Conservation (phyloP, 1,284 basidiomycete species). For the Mrakiaceae sp. region DNA sequence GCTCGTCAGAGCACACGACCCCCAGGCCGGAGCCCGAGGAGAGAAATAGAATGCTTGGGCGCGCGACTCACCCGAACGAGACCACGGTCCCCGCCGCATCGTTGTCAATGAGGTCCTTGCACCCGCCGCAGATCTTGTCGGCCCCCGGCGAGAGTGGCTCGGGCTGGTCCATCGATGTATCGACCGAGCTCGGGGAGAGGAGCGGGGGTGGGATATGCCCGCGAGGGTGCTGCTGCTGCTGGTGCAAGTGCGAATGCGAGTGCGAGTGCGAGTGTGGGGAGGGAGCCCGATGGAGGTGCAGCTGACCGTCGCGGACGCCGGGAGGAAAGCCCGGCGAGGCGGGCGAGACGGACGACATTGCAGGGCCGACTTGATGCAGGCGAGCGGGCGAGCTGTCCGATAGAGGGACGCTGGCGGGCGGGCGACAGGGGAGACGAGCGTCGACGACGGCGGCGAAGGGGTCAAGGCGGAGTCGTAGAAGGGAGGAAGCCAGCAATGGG, state of each 20-base stretch:
- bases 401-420: too few relatives aligned
- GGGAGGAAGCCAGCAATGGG: neutral
- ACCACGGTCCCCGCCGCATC: slow-evolving; percentile 3
- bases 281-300: neutral
- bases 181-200: neutral
- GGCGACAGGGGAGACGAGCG: neutral
- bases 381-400: neutral
- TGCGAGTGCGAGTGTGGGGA: neutral
- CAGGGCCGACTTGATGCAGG: neutral
- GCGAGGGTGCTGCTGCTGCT: neutral
- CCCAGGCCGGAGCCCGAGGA: neutral
- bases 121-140: slow-evolving; percentile 56
- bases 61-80: slow-evolving; percentile 11
- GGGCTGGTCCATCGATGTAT: neutral
- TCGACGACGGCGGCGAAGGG: neutral
- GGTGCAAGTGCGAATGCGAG: neutral
- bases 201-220: neutral
- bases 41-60: neutral
- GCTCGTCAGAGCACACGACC: neutral
- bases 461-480: neutral
- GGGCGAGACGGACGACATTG: too few relatives aligned
- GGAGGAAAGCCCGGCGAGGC: too few relatives aligned
- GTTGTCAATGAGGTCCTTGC: slow-evolving; percentile 64
- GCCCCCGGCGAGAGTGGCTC: neutral
- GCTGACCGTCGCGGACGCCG: too few relatives aligned